A percentile compares a stretch with the other conserved stretches of the same genome.
Conservation (phyloP, 2,329 filamentous ascomycete genomes). For the Cladophialophora psammophila region DNA sequence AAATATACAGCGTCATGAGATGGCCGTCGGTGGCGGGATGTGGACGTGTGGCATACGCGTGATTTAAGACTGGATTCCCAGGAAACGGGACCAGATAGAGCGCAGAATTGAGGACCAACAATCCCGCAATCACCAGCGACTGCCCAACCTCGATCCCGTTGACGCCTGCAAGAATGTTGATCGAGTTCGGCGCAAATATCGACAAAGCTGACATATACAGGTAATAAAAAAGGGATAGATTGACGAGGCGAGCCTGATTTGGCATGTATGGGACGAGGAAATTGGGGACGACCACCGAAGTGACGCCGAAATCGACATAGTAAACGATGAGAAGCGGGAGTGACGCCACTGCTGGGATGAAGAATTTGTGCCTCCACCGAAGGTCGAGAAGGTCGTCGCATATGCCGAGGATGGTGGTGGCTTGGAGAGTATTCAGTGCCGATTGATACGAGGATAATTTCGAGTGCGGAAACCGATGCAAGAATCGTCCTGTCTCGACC, state of each 20-base stretch:
- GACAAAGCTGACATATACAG: constrained; percentile 94
- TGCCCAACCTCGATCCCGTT: constrained; percentile 98
- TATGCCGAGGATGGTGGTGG: constrained; percentile 87
- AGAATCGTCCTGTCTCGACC: constrained; percentile 80
- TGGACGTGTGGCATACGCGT: constrained; percentile 69
- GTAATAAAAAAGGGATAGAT: constrained; percentile 87
- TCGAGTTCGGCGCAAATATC: constrained; percentile 98
- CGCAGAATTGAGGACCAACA: constrained; percentile 85
- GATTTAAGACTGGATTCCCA: constrained; percentile 39
- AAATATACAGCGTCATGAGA: constrained; percentile 92
- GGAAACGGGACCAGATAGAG: constrained; percentile 76
- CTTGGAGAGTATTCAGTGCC: constrained; percentile 90
- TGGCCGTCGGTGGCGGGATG: constrained; percentile 96
- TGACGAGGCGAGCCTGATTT: constrained; percentile 72
- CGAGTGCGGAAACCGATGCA: constrained; percentile 92
- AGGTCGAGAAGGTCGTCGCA: constrained; percentile 98
- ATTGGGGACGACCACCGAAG: constrained; percentile 88
- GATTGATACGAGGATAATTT: constrained; percentile 97
- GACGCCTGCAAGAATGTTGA: constrained; percentile 99
- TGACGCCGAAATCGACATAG: constrained; percentile 98
- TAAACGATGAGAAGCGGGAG: constrained; percentile 96
- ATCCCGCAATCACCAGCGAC: constrained; percentile 84
- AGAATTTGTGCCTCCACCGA: constrained; percentile 97
- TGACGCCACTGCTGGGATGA: constrained; percentile 92
- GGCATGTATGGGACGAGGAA: constrained; percentile 79